Evolutionary conservation across 805 yeast genomes (phyloP), one percentile per base, ranked within the genome.

Genomic region (Candida multigemmis): DNA sequence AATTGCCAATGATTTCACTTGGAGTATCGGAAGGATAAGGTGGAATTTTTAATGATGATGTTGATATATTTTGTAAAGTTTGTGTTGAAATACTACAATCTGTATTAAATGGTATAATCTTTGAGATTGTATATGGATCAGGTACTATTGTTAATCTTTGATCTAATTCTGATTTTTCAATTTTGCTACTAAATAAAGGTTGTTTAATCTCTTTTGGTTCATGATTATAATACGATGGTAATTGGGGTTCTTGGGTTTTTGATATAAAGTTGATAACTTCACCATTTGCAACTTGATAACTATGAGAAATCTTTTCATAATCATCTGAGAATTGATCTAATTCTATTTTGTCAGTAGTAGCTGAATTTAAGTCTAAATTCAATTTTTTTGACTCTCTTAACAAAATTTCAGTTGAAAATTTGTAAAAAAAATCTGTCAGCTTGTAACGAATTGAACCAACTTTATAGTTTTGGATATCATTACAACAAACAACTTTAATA

Each of bases 131-230:
- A 43, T 82, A 77, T 9, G 77, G 77, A 16, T 76, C 77, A 7
- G 83, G 84, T 4, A 81, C 65, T 3, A 67, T 55, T 2, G 81
- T 71, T 26, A 74, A 76, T 35, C 94, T 72, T 23, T 77, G 71
- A 46, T 91, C 97, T 27, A 86, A 53, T 12, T 68, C 58, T 0
- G 96, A 83, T 41, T 74, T 79, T 16, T 71, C 66, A 18, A 71
- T 65, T 19, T 78, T 53, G 0, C 94, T 78, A 5, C 94, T 69
- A 46, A 91, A 89, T 26, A 91, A 60, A 9, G 96, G 94, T 16
- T 72, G 65, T 21, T 77, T 85, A 22, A 70, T 69, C 12, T 71
- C 69, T 3, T 80, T 74, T 5, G 41, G 45, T 14, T 41, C 38
- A 15, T 40, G 42, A 14, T 30, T 24, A 12, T 28, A 30, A 8